A percentile compares a stretch with the other conserved stretches of the same genome.
Evolutionary conservation across 371 early-diverging fungal genomes (phyloP).

Genomic region (Apophysomyces elegans): DNA sequence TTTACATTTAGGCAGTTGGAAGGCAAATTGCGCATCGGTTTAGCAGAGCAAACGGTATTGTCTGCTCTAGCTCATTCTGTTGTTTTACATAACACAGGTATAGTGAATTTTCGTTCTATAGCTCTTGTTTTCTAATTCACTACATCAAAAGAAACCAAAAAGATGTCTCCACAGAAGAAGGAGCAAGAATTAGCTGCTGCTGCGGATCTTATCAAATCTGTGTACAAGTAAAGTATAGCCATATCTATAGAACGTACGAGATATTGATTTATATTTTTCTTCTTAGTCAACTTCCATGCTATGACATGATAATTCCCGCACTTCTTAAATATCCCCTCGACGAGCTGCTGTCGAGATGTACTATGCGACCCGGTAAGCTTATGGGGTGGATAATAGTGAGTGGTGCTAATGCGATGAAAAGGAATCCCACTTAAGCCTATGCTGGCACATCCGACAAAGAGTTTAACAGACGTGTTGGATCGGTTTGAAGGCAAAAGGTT

Average conservation of each 20-base stretch:
- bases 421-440: slow-evolving; percentile 99
- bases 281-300: slow-evolving; percentile 83
- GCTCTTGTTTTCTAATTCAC: neutral
- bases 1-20: slow-evolving; percentile 75
- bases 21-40: slow-evolving; percentile 97
- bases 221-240: slow-evolving; percentile 74
- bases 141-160: slow-evolving; percentile 39
- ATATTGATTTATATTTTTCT: slow-evolving; percentile 10
- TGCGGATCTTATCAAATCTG: slow-evolving; percentile 82
- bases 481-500: slow-evolving; percentile 91
- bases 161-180: slow-evolving; percentile 53
- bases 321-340: slow-evolving; percentile 80
- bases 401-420: neutral
- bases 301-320: slow-evolving; percentile 87
- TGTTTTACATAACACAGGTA: slow-evolving; percentile 56
- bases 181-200: slow-evolving; percentile 70
- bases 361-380: slow-evolving; percentile 81
- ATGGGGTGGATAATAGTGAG: neutral
- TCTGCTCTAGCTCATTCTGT: slow-evolving; percentile 86
- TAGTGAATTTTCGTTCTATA: neutral
- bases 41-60: slow-evolving; percentile 96
- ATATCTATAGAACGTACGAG: neutral
- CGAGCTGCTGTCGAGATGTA: slow-evolving; percentile 72
- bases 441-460: slow-evolving; percentile 99
- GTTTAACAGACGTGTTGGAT: slow-evolving; percentile 91